Conservation (phyloP, 2,329 filamentous ascomycete species). For the Colletotrichum limetticola region DNA sequence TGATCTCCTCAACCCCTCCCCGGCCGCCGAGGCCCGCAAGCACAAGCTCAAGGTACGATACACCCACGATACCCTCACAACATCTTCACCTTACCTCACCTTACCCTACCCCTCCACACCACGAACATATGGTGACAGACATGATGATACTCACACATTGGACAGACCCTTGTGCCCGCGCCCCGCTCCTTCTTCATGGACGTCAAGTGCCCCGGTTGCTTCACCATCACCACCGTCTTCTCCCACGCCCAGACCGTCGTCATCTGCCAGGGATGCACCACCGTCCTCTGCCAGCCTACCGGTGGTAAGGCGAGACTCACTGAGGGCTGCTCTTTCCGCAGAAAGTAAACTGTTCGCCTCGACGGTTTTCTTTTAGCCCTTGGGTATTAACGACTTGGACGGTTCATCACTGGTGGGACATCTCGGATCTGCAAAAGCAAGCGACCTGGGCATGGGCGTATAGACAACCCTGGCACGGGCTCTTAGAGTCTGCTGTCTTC, state of each 20-base stretch:
- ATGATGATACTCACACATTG: conserved; percentile 35
- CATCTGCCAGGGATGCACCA: conserved; percentile 99
- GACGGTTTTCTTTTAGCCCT: conserved; percentile 58
- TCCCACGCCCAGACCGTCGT: conserved; percentile 99
- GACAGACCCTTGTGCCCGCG: conserved; percentile 89
- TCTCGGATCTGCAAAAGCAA: conserved; percentile 68
- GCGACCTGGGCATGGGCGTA: conserved; percentile 60
- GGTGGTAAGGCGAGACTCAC: conserved; percentile 99
- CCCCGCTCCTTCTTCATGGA: conserved; percentile 99
- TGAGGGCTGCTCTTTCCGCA: conserved; percentile 99
- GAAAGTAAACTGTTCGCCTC: conserved; percentile 83
- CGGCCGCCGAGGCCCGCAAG: conserved; percentile 98
- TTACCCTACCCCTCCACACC: not conserved
- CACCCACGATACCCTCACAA: conserved; percentile 15
- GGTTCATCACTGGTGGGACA: conserved; percentile 61
- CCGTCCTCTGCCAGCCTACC: conserved; percentile 99
- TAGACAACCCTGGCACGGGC: conserved; percentile 54
- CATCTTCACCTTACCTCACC: not conserved
- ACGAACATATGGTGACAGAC: not conserved
- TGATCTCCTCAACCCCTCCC: conserved; percentile 99
- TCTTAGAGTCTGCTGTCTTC: conserved; percentile 46
- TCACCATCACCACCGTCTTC: conserved; percentile 99
- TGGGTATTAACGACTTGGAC: conserved; percentile 61
- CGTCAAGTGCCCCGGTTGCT: conserved; percentile 99
- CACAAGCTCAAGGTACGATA: conserved; percentile 98